A percentile compares a stretch with the other conserved stretches of the same genome.
These are phyloP conservation scores for Arthrobotrys pseudoclavata DNA, from an alignment of 2,329 filamentous ascomycete species.

Conservation along the genomic window DNA sequence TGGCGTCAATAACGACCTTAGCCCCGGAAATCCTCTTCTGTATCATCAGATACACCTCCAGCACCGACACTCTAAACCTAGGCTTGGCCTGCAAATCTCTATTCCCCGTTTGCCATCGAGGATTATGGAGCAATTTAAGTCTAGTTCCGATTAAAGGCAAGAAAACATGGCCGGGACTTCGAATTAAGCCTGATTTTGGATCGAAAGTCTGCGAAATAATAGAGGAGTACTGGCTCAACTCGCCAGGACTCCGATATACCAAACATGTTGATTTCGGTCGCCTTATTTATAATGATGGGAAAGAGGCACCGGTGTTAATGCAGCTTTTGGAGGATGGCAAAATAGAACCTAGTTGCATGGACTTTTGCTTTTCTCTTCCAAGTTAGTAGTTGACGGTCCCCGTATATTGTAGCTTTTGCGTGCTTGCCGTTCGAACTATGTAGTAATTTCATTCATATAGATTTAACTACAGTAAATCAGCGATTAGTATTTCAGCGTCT, in stretches of 20 bases:
- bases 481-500: not conserved
- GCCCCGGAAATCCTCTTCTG: not conserved
- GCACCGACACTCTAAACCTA: not conserved
- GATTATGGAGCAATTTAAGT: not conserved
- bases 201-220: not conserved
- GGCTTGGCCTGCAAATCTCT: conserved; percentile 7
- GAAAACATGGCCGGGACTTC: conserved; percentile 3
- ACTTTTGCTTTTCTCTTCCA: not conserved
- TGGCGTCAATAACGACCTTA: not conserved
- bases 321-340: not conserved
- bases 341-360: not conserved
- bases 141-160: not conserved
- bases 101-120: not conserved
- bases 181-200: not conserved
- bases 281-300: not conserved
- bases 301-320: not conserved
- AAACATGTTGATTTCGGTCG: not conserved
- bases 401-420: not conserved
- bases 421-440: not conserved
- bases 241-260: not conserved
- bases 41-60: not conserved
- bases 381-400: not conserved
- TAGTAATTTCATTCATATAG: not conserved
- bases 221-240: not conserved
- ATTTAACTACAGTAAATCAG: not conserved